These are phyloP conservation scores for Cydonia oblonga DNA, from an alignment of 331 rosid genomes.

Conservation along the genomic window DNA sequence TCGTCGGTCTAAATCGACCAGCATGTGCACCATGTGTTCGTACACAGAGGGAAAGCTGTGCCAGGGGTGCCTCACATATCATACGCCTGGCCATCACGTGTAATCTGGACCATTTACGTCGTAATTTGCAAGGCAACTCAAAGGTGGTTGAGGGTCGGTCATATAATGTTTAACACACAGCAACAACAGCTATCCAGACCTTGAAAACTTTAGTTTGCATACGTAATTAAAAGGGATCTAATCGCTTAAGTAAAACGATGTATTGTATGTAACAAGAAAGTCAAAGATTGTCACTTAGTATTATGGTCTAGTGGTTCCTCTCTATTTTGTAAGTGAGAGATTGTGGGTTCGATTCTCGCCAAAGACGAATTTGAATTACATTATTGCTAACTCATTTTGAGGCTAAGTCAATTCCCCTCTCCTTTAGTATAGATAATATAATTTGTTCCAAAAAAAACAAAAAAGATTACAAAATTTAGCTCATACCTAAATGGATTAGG, in stretches of 20 bases:
- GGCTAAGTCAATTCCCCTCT: too few species aligned
- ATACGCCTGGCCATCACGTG: constrained; percentile 31
- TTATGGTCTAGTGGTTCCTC: accelerated
- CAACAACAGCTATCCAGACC: not conserved
- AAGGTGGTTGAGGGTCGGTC: constrained; percentile 1
- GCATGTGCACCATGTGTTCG: constrained; percentile 38
- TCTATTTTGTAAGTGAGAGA: too few species aligned
- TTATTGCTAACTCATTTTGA: too few species aligned
- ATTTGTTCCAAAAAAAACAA: too few species aligned
- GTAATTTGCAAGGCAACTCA: not conserved
- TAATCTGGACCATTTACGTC: constrained; percentile 50
- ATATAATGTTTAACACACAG: not conserved
- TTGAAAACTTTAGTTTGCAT: not conserved
- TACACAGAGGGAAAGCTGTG: constrained; percentile 14
- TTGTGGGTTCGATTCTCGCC: too few species aligned
- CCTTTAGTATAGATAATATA: too few species aligned
- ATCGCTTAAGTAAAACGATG: not conserved
- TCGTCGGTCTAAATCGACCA: constrained; percentile 32
- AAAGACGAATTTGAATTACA: too few species aligned
- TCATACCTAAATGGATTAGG: not conserved
- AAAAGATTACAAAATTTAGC: not conserved
- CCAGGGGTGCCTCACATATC: constrained; percentile 15
- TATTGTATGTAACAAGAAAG: not conserved
- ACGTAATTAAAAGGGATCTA: too few species aligned
- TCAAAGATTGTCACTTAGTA: too few species aligned